phyloP scores from a whole-genome alignment of 176 grass and related monocot genomes.

The Alloteropsis semialata region DNA sequence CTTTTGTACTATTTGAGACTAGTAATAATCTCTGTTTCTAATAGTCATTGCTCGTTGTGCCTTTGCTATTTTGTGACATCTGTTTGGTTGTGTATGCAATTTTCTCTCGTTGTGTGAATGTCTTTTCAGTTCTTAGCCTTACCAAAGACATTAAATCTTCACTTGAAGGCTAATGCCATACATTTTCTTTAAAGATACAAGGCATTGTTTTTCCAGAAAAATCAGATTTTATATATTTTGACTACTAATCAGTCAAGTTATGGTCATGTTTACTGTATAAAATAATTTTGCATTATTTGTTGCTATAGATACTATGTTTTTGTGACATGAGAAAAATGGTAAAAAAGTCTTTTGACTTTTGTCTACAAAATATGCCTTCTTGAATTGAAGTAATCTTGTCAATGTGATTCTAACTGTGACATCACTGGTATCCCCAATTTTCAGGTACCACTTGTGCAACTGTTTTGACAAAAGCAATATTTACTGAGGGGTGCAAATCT shows the following conservation, averaged over 20 bases:
- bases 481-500: constrained; percentile 91
- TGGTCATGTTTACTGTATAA: too few species aligned
- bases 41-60: background rate
- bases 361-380: too few species aligned
- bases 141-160: background rate
- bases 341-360: too few species aligned
- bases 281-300: too few species aligned
- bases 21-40: background rate
- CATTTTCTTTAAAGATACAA: too few species aligned
- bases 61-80: background rate
- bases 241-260: too few species aligned
- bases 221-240: too few species aligned
- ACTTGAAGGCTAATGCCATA: background rate
- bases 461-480: constrained; percentile 96
- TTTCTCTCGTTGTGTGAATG: background rate
- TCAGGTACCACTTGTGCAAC: constrained; percentile 97
- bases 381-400: background rate
- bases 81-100: background rate
- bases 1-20: background rate
- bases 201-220: too few species aligned
- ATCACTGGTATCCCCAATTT: background rate
- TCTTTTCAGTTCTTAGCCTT: background rate
- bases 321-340: too few species aligned
- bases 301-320: too few species aligned
- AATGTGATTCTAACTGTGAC: background rate